Evolutionary conservation across 805 yeast genomes (phyloP).

Genomic region (Schwanniomyces polymorphus): DNA sequence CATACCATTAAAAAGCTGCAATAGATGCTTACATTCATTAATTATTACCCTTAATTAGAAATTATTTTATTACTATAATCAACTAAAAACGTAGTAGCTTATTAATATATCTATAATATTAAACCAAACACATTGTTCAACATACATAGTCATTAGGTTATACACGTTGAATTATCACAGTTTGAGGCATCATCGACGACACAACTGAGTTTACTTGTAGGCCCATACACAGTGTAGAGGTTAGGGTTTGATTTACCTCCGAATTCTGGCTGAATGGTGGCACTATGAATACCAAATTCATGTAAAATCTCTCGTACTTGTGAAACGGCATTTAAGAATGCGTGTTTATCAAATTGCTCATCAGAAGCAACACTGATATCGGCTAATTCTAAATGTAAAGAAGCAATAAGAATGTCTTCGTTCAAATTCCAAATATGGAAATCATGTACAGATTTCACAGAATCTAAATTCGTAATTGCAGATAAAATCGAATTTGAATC

Average conservation of each 20-base stretch:
- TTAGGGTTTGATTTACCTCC: conserved; percentile 10
- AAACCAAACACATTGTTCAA: too few species aligned
- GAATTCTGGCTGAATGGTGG: conserved; percentile 96
- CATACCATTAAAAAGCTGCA: too few species aligned
- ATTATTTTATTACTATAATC: neutral
- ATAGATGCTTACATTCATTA: neutral
- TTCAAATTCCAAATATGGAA: conserved; percentile 96
- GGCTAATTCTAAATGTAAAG: conserved; percentile 77
- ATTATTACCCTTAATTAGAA: neutral
- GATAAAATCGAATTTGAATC: conserved; percentile 72
- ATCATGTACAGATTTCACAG: conserved; percentile 87
- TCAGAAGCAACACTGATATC: conserved; percentile 45
- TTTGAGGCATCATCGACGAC: conserved; percentile 29
- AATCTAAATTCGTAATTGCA: conserved; percentile 65
- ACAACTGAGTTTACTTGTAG: conserved; percentile 26
- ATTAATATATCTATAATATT: neutral
- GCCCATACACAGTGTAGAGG: conserved; percentile 27
- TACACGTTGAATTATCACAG: conserved; percentile 28
- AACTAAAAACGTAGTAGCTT: neutral
- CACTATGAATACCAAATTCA: conserved; percentile 83
- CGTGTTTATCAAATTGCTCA: conserved; percentile 25
- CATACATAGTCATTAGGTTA: neutral
- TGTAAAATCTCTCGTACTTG: conserved; percentile 78
- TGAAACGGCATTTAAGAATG: conserved; percentile 67
- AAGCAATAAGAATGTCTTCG: conserved; percentile 82